Evolutionary conservation across 495 filamentous ascomycete genomes (phyloP), one percentile per base, ranked within the genome.

Genomic region (Penicillium cataractarum): DNA sequence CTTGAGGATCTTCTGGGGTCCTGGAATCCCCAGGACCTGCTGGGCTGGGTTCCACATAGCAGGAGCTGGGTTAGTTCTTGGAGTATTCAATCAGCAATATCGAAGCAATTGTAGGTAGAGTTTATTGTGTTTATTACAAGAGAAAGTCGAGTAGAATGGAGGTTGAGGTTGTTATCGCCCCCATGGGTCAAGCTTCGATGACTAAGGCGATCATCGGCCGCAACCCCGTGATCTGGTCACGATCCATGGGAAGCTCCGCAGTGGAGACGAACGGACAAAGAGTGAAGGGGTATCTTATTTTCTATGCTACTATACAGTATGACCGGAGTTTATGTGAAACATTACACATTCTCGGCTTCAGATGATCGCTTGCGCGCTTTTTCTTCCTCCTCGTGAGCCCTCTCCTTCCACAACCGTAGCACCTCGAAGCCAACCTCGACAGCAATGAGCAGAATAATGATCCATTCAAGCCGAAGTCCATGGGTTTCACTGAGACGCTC

Each of bases 391-490:
- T 86, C 80, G 56, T 78, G 76, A 4, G 74, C 68, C 48, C 76
- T 73, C 59, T 87, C 87, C 65, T 82, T 84, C 82, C 80, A 92
- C 12, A 88, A 67, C 50, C 84, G 75, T 61, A 84, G 66, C 24
- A 90, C 79, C 62, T 89, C 89, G 66, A 92, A 90, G 46, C 82
- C 79, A 21, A 97, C 93, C 76, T 99, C 95, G 40, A 98, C 89
- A 0, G 90, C 85, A 75, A 99, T 99, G 59, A 99, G 82, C 7
- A 89, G 83, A 68, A 99, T 99, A 67, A 99, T 97, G 71, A 96
- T 93, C 93, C 92, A 96, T 77, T 98, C 95, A n/a, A 99, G 76
- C 42, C 90, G 79, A 15, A 93, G 85, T 10, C 90, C 88, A 74
- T 97, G 91, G 63, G 87, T 90, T 79, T 98, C 94, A 72, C 93